Conservation (phyloP, 2,329 filamentous ascomycete genomes). For the Neonectria ditissima region DNA sequence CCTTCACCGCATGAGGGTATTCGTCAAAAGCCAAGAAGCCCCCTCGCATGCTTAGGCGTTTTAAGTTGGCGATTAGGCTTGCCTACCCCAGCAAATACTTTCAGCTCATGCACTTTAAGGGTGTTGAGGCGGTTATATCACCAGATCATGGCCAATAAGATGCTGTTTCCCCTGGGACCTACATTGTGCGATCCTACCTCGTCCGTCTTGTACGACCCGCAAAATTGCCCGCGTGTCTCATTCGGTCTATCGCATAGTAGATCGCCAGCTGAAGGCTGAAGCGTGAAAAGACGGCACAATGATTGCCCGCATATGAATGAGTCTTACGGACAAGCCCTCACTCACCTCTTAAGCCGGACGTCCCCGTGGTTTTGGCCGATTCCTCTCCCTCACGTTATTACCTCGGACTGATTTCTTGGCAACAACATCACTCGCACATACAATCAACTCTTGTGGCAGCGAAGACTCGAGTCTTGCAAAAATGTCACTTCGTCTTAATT, state of each 20-base stretch:
- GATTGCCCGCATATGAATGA: constrained; percentile 9
- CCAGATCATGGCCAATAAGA: constrained; percentile 27
- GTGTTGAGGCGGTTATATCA: constrained; percentile 18
- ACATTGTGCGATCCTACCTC: constrained; percentile 5
- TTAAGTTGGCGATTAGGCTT: constrained; percentile 33
- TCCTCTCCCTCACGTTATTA: neutral
- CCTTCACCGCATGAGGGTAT: constrained; percentile 2
- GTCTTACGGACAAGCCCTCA: neutral
- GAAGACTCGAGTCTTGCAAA: constrained; percentile 1
- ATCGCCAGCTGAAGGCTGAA: constrained; percentile 1
- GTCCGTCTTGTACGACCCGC: constrained; percentile 23
- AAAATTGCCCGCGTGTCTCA: constrained; percentile 5
- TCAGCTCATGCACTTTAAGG: constrained; percentile 37
- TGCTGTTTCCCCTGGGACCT: constrained; percentile 28
- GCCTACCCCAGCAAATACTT: constrained; percentile 21
- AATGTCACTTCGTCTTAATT: constrained; percentile 28
- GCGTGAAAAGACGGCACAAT: constrained; percentile 12
- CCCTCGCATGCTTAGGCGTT: constrained; percentile 32
- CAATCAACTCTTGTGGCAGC: constrained; percentile 1
- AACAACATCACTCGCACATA: neutral
- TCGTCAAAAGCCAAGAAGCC: neutral
- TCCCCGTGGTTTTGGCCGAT: neutral
- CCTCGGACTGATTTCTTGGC: neutral
- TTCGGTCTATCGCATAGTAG: constrained; percentile 10
- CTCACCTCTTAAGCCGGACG: constrained; percentile 2